Evolutionary conservation across 495 filamentous ascomycete species (phyloP).

Genomic region (Immersiella caudata): DNA sequence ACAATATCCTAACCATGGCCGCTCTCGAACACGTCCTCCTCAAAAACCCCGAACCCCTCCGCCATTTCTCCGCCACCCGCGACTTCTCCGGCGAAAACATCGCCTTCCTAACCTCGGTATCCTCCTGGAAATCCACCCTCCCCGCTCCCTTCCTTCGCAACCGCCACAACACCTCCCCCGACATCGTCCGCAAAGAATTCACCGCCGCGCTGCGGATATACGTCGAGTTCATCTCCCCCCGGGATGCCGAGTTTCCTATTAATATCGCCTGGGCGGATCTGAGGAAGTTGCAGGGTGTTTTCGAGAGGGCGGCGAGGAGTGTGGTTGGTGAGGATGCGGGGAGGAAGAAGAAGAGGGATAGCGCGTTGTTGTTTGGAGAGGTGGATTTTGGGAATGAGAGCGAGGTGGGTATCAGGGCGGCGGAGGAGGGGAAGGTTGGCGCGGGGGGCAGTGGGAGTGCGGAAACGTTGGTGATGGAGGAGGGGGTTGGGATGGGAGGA

Average conservation of each 20-base stretch:
- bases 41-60: conserved; percentile 57
- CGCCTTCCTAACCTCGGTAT: conserved; percentile 61
- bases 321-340: neutral
- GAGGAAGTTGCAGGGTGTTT: conserved; percentile 36
- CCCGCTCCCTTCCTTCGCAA: conserved; percentile 27
- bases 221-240: conserved; percentile 55
- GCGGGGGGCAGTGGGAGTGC: neutral
- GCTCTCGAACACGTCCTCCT: conserved; percentile 62
- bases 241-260: conserved; percentile 63
- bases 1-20: conserved; percentile 57
- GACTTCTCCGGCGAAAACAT: conserved; percentile 73
- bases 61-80: conserved; percentile 60
- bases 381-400: conserved; percentile 9
- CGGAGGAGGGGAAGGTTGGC: neutral
- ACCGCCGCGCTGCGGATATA: conserved; percentile 61
- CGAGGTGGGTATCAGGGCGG: neutral
- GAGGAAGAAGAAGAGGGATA: conserved; percentile 13
- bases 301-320: conserved; percentile 37
- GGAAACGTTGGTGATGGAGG: conserved; percentile 6
- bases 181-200: conserved; percentile 46
- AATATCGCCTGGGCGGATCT: conserved; percentile 55
- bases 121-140: conserved; percentile 54
- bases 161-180: conserved; percentile 26
- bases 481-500: conserved; percentile 9
- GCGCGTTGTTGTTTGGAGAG: conserved; percentile 31